phyloP scores from a whole-genome alignment of 2,329 filamentous ascomycete genomes.

The Fusarium sp. region DNA sequence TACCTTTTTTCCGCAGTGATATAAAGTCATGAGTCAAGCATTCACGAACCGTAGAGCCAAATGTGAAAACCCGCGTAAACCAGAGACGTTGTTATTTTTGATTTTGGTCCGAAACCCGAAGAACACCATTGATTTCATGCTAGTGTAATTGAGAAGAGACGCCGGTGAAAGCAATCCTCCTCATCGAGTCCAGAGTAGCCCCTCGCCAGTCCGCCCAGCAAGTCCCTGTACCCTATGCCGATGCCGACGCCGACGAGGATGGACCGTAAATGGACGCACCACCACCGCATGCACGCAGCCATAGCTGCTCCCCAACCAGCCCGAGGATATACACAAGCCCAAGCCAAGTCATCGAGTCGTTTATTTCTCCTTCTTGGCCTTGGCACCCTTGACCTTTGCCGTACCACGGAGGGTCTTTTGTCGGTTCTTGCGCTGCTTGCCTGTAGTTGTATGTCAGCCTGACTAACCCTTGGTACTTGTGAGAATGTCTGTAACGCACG shows the following conservation, averaged over 20 bases:
- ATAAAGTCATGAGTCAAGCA: conserved; percentile 14
- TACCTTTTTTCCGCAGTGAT: neutral
- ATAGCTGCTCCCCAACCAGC: conserved; percentile 41
- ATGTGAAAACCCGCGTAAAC: conserved; percentile 5
- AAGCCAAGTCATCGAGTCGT: conserved; percentile 50
- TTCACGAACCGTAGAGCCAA: neutral
- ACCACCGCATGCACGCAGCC: conserved; percentile 43
- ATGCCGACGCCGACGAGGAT: conserved; percentile 38
- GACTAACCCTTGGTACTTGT: neutral
- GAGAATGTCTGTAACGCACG: conserved; percentile 72
- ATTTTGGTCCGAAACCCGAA: conserved; percentile 51
- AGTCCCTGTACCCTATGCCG: conserved; percentile 39
- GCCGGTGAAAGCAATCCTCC: conserved; percentile 42
- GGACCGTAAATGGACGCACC: conserved; percentile 37
- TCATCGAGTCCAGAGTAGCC: conserved; percentile 43
- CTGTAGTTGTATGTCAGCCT: conserved; percentile 60
- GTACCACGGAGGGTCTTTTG: conserved; percentile 98
- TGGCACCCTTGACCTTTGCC: conserved; percentile 96
- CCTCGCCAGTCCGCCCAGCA: conserved; percentile 38
- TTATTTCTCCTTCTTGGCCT: conserved; percentile 95
- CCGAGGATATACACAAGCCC: conserved; percentile 45
- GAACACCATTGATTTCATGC: conserved; percentile 56
- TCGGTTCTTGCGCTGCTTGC: conserved; percentile 99
- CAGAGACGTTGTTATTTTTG: conserved; percentile 39
- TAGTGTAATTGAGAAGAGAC: conserved; percentile 50